Conservation (phyloP, 2,329 filamentous ascomycete species). For the Fusarium oligoseptatum region DNA sequence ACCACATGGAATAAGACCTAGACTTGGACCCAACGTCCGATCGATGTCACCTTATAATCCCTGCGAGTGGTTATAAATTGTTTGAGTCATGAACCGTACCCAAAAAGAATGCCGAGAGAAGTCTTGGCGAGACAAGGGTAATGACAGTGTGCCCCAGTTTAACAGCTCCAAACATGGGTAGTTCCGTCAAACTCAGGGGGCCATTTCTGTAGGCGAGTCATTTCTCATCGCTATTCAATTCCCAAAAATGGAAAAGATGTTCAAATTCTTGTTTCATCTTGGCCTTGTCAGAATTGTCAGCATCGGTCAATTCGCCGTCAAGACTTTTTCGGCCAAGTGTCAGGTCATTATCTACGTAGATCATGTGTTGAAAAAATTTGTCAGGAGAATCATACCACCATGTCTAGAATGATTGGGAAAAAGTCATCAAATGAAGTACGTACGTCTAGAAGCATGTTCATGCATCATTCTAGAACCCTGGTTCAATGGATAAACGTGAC, state of each 20-base stretch:
- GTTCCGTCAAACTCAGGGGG: not conserved
- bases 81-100: not conserved
- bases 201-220: not conserved
- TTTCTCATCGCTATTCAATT: not conserved
- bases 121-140: no score
- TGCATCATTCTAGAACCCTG: not conserved
- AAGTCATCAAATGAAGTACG: not conserved
- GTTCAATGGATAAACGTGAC: not conserved
- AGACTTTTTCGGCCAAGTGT: not conserved
- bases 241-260: not conserved
- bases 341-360: not conserved
- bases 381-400: not conserved
- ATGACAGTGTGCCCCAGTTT: not conserved
- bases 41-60: not conserved
- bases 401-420: not conserved
- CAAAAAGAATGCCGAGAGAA: not conserved
- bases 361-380: not conserved
- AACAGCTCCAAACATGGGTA: not conserved
- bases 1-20: not conserved
- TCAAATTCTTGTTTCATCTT: not conserved
- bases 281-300: not conserved
- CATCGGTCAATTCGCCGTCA: not conserved
- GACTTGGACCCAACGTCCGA: not conserved
- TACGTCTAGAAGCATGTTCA: not conserved
- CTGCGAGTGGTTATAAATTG: not conserved